Conservation (phyloP, 1,284 basidiomycete genomes). For the Tilletiopsis washingtonensis region DNA sequence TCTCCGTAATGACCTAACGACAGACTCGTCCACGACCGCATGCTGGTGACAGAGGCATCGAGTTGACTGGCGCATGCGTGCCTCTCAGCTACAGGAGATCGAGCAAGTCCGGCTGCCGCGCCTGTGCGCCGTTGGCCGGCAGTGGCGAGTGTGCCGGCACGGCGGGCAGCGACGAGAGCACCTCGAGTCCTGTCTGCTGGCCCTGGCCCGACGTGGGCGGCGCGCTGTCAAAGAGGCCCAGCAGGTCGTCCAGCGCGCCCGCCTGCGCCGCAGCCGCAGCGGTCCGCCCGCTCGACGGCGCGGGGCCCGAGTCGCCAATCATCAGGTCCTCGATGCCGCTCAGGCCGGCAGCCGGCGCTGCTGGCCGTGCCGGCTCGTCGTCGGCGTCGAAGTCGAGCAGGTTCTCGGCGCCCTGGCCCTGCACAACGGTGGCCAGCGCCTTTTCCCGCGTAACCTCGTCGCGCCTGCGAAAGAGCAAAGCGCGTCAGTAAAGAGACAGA, state of each 20-base stretch:
- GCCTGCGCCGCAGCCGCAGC: slow-evolving; percentile 1
- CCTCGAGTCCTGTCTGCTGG: slow-evolving; percentile 26
- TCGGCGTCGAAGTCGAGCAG: slow-evolving; percentile 45
- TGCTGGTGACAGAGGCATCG: too few relatives aligned
- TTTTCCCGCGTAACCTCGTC: slow-evolving; percentile 39
- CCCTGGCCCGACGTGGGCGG: slow-evolving; percentile 29
- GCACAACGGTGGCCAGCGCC: slow-evolving; percentile 51
- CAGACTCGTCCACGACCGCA: too few relatives aligned
- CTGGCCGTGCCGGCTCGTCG: slow-evolving; percentile 14
- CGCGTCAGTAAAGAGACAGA: background rate
- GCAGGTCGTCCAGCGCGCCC: slow-evolving; percentile 30
- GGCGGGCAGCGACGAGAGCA: slow-evolving; percentile 17
- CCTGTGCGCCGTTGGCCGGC: too few relatives aligned
- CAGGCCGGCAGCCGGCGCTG: slow-evolving; percentile 3
- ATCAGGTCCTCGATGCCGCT: slow-evolving; percentile 38
- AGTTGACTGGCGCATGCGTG: too few relatives aligned
- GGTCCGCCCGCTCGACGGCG: background rate
- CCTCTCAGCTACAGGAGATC: too few relatives aligned
- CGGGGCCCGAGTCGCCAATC: slow-evolving; percentile 7
- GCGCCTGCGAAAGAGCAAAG: slow-evolving; percentile 1
- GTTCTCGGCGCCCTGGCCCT: slow-evolving; percentile 43
- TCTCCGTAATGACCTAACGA: too few relatives aligned
- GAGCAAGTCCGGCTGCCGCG: too few relatives aligned
- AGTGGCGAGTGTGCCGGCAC: background rate
- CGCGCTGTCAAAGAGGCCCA: slow-evolving; percentile 35